phyloP scores from a whole-genome alignment of 2,329 filamentous ascomycete genomes.

The Triangularia verruculosa region DNA sequence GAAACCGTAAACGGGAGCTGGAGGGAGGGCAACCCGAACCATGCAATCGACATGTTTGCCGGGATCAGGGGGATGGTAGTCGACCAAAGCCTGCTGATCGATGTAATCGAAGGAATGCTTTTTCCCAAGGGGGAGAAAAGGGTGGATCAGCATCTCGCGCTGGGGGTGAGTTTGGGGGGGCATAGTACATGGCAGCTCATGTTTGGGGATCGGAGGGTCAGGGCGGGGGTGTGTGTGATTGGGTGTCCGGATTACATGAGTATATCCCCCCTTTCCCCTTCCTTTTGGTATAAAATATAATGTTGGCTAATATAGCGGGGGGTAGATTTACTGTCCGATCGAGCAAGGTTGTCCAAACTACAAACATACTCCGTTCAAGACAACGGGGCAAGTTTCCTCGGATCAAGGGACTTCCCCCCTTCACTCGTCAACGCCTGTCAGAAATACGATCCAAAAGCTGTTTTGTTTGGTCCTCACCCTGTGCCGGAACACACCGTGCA shows the following conservation, averaged over 20 bases:
- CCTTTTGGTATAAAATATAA: not conserved
- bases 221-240: conserved; percentile 75
- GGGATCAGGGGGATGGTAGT: conserved; percentile 68
- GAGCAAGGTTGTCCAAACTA: conserved; percentile 69
- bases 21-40: conserved; percentile 72
- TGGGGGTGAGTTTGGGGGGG: conserved; percentile 83
- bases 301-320: conserved; percentile 31
- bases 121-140: conserved; percentile 46
- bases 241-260: conserved; percentile 85
- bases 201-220: conserved; percentile 73
- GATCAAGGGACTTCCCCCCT: conserved; percentile 72
- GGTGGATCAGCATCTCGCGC: conserved; percentile 65
- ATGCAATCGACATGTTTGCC: conserved; percentile 91
- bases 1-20: conserved; percentile 71
- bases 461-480: conserved; percentile 59
- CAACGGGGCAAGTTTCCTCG: conserved; percentile 64
- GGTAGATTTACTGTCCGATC: conserved; percentile 67
- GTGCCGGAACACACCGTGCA: conserved; percentile 1
- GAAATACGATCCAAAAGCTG: conserved; percentile 69
- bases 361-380: conserved; percentile 55
- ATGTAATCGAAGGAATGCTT: conserved; percentile 65
- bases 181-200: conserved; percentile 84
- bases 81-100: conserved; percentile 72
- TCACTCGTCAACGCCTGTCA: conserved; percentile 62
- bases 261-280: conserved; percentile 19